Conservation (phyloP, 352 stramenopile species). For the Phytophthora melonis region DNA sequence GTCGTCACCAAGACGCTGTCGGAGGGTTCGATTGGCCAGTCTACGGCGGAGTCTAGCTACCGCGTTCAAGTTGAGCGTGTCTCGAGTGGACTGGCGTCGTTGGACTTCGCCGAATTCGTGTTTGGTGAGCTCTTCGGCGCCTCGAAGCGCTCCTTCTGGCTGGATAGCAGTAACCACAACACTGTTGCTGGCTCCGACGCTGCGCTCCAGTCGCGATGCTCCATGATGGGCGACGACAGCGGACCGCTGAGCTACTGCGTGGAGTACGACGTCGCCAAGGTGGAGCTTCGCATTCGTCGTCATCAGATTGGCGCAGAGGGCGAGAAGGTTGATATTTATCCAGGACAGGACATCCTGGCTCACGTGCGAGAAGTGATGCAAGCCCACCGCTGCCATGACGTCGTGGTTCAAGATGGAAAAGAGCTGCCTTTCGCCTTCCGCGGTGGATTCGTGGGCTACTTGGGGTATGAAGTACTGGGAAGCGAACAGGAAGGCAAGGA, state of each 20-base stretch:
- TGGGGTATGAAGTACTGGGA: constrained; percentile 87
- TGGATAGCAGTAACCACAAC: constrained; percentile 83
- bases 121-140: constrained; percentile 63
- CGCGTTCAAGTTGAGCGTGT: constrained; percentile 53
- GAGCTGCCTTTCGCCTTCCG: constrained; percentile 80
- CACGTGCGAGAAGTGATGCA: constrained; percentile 55
- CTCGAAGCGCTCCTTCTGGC: constrained; percentile 74
- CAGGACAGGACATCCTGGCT: constrained; percentile 41
- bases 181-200: constrained; percentile 30
- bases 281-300: constrained; percentile 52
- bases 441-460: constrained; percentile 89
- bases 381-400: constrained; percentile 44
- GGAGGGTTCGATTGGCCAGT: constrained; percentile 1
- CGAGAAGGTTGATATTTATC: constrained; percentile 32
- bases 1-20: neutral
- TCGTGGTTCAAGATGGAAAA: constrained; percentile 28
- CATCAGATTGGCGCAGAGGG: constrained; percentile 16
- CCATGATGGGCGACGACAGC: constrained; percentile 76
- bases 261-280: constrained; percentile 71
- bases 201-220: constrained; percentile 55
- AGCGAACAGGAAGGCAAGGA: constrained; percentile 44
- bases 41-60: constrained; percentile 4
- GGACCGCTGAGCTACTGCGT: constrained; percentile 71
- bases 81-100: constrained; percentile 48
- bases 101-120: constrained; percentile 69